Evolutionary conservation across 179 eudicot genomes (phyloP), one percentile per base, ranked within the genome.

Genomic region (Amaranthus tricolor): DNA sequence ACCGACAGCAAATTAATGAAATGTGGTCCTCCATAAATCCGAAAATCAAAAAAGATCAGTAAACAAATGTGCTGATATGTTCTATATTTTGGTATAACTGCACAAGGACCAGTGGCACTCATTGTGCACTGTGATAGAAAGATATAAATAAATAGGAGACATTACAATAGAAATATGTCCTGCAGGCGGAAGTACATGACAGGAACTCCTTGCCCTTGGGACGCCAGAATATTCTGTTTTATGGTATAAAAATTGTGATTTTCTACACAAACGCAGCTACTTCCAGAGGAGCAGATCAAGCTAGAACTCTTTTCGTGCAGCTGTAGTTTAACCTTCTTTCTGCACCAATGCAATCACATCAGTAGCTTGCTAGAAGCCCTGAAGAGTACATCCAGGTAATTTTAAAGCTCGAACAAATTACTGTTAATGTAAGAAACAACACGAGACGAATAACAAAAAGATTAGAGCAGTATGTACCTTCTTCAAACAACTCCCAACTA

Each of bases 121-220:
- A 2, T n/a, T 72, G 76, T 72, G 68, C 31, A 52, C 9, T 73
- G 52, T 62, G 76, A 19, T 62, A 51, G 8, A 21, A 60, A 15
- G 24, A 72, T 6, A 53, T 53, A 31, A 1, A 69, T 11, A 67
- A 64, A 64, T 0, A 67, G 49, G 5, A 14, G 40, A 8, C n/a
- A 20, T 21, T 62, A 51, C 68, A 73, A 60, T 24, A 12, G 15
- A 14, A 51, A 54, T 44, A 19, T 40, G 8, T 55, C 70, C 69
- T 62, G 3, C 51, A 9, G 17, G 21, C 31, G 6, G 3, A 48
- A 62, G 21, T 59, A 45, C 51, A 31, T 31, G 40, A 31, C 40
- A 31, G 71, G 56, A 66, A 66, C 70, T 47, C 31, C 44, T 17
- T 7, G 20, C 6, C 56, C 56, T 6, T 59, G 19, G 6, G 62